These are phyloP conservation scores for Penicillium sp. DNA, from an alignment of 2,329 filamentous ascomycete genomes.

Conservation along the genomic window DNA sequence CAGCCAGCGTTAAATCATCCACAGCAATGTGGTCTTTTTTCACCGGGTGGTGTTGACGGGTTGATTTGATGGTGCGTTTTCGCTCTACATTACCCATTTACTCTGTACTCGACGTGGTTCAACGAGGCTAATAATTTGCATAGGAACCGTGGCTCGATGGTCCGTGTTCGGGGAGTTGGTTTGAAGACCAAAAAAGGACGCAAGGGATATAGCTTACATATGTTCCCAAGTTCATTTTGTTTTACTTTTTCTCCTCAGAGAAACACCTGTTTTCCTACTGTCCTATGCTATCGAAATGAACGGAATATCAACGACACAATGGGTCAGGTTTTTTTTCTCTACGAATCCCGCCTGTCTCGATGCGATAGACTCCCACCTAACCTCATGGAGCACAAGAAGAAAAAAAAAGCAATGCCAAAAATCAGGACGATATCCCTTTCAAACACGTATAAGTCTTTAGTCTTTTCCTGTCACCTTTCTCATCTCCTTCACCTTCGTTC, in stretches of 20 bases:
- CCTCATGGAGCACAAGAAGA: conserved; percentile 16
- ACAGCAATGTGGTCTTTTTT: conserved; percentile 18
- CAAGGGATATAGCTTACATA: conserved; percentile 15
- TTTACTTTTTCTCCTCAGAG: conserved; percentile 20
- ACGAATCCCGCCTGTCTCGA: conserved; percentile 14
- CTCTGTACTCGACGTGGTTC: not conserved
- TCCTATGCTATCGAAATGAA: conserved; percentile 31
- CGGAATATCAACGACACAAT: conserved; percentile 29
- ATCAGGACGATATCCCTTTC: conserved; percentile 12
- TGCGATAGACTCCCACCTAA: conserved; percentile 18
- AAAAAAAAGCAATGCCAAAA: conserved; percentile 15
- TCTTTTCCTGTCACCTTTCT: not conserved
- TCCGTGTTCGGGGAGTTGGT: conserved; percentile 26
- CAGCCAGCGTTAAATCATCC: conserved; percentile 50
- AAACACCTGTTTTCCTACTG: conserved; percentile 27
- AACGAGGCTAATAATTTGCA: conserved; percentile 1
- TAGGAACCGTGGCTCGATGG: conserved; percentile 27
- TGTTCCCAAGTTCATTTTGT: conserved; percentile 19
- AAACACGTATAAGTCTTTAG: not conserved
- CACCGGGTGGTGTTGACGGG: conserved; percentile 32
- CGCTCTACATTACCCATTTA: not conserved
- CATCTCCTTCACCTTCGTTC: not conserved
- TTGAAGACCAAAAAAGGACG: conserved; percentile 19
- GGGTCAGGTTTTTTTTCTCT: conserved; percentile 20
- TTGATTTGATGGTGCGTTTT: conserved; percentile 29